Base-by-base conservation (phyloP, 306 rosid species). In the Oxytropis ochrocephala region DNA sequence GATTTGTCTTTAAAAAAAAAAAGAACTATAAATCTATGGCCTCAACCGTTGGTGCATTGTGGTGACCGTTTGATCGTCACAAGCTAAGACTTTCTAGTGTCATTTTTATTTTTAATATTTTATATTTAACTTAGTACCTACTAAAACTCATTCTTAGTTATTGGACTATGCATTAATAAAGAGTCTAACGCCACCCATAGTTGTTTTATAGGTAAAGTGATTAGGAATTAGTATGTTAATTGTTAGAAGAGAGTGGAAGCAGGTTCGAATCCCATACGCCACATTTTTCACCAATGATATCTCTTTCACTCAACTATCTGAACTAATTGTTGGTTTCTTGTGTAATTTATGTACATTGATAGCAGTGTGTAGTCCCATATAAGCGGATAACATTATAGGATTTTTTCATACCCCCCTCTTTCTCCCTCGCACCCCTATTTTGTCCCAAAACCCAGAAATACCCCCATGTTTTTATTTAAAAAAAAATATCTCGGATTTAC, bases 21-120 rank as follows among this genome's bases (percentile, higher is more conserved):
- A 2, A 53, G 16, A 2, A 52, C 5, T 1, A 6, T 14, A 24
- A 41, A 24, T 24, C 2, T 24, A 24, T 55, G 65, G 12, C 64
- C 10, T 41, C 14, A 30, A 30, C 3, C 55, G 74, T 48, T 35
- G 66, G 72, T 70, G 51, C 73, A 72, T 47, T 49, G 78, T 57
- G 63, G 62, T 49, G 52, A 56, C 3, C 29, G 29, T 1, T 2
- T 24, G 3, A 24, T 72, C 59, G 69, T 60, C 72, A 52, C 62
- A 42, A 30, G 79, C 72, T 52, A 32, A 53, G 55, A 67, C 62
- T 44, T 64, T 43, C 17, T 61, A 5, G 17, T 35, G 18, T 46
- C 14, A 32, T 32, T 30, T 51, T 49, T 16, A 73, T 62, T 35
- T 35, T 5, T 4, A 5, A 7, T 35, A 43, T 46, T 24, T n/a